Conservation (phyloP, 116 monocot genomes). For the Posidonia oceanica region DNA sequence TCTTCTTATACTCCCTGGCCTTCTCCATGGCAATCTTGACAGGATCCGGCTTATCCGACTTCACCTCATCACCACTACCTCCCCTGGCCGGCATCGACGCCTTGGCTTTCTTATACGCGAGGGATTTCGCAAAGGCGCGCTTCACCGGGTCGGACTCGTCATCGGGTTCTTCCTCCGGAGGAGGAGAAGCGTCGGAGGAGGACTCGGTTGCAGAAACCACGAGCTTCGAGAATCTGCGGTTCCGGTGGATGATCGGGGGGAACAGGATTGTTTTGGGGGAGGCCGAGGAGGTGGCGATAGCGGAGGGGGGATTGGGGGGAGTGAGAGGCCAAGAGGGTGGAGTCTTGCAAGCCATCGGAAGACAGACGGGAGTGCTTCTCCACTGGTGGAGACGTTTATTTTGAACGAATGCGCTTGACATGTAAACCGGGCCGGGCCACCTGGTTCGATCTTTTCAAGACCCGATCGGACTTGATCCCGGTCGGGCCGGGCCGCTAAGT, state of each 20-base stretch:
- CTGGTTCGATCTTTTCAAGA: too few relatives aligned
- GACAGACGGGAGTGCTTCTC: too few relatives aligned
- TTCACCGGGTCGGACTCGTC: constrained; percentile 4
- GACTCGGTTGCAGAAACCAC: neutral
- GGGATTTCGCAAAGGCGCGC: constrained; percentile 2
- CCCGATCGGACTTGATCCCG: too few relatives aligned
- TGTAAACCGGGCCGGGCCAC: too few relatives aligned
- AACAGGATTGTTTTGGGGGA: constrained; percentile 5
- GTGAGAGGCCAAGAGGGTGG: neutral
- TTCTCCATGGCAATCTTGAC: constrained; percentile 25
- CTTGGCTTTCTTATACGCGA: constrained; percentile 1
- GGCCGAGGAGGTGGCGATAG: neutral
- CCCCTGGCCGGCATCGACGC: neutral
- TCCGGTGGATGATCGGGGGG: neutral
- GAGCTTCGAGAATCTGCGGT: neutral
- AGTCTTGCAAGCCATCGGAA: neutral
- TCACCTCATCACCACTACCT: neutral
- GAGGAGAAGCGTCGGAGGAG: neutral
- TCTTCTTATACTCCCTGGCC: constrained; percentile 27
- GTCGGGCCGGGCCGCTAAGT: too few relatives aligned
- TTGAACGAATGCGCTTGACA: too few relatives aligned
- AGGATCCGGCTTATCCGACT: constrained; percentile 3
- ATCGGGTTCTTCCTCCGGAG: neutral
- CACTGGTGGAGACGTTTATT: too few relatives aligned
- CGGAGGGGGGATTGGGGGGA: neutral